These are phyloP conservation scores for Aspergillus chevalieri DNA, from an alignment of 2,329 filamentous ascomycete species.

Conservation along the genomic window DNA sequence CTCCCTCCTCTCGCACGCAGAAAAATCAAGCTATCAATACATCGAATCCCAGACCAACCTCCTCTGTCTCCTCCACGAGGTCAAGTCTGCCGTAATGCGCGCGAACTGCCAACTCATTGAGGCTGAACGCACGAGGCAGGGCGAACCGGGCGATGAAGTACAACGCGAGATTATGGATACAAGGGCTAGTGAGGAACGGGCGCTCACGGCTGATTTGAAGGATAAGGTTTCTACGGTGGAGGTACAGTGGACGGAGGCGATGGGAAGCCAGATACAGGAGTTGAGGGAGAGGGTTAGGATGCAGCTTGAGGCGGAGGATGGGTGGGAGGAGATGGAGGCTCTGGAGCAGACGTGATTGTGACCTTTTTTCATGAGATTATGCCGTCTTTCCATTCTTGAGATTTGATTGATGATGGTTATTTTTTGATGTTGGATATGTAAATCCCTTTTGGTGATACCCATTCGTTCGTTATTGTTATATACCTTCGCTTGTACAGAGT, in stretches of 20 bases:
- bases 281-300: slow-evolving; percentile 69
- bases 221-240: slow-evolving; percentile 89
- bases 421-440: slow-evolving; percentile 5
- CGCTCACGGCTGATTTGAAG: slow-evolving; percentile 78
- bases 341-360: slow-evolving; percentile 26
- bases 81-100: slow-evolving; percentile 69
- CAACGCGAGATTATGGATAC: slow-evolving; percentile 50
- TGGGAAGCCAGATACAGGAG: slow-evolving; percentile 69
- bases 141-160: slow-evolving; percentile 38
- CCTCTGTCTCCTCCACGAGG: slow-evolving; percentile 82
- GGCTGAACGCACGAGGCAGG: slow-evolving; percentile 51
- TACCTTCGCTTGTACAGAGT: too few relatives aligned
- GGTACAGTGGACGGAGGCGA: slow-evolving; percentile 79
- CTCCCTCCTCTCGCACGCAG: slow-evolving; percentile 74
- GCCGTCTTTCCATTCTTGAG: neutral
- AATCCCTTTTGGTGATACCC: neutral
- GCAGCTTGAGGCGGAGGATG: slow-evolving; percentile 70
- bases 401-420: slow-evolving; percentile 1
- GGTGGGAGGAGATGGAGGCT: slow-evolving; percentile 75
- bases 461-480: too few relatives aligned
- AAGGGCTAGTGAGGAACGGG: slow-evolving; percentile 59
- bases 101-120: slow-evolving; percentile 64
- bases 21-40: slow-evolving; percentile 92
- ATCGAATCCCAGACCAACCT: slow-evolving; percentile 92
- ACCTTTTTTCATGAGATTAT: neutral